Evolutionary conservation across 495 filamentous ascomycete species (phyloP), one percentile per base, ranked within the genome.

Genomic region (Annulohypoxylon nitens): DNA sequence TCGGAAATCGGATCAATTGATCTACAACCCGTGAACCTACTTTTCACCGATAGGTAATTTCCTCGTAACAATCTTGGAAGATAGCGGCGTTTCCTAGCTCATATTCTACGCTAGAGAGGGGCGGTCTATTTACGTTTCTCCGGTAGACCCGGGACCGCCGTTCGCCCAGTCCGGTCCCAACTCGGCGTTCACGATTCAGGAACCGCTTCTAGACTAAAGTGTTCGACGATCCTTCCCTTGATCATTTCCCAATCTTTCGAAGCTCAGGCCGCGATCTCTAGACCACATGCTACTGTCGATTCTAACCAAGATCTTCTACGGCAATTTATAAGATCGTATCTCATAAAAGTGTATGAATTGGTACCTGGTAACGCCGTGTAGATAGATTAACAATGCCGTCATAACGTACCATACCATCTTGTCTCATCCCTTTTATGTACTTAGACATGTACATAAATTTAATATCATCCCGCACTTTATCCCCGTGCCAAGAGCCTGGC

Each of bases 171-270:
- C 59, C 67, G 62, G 63, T 36, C 58, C 58, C 62, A 70, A 70
- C n/a, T 67, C 71, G 67, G 67, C 48, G 43, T 53, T 63, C 63
- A 66, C 50, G 71, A 74, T 67, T 74, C 71, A 74, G 67, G 58
- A 51, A 39, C 67, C 39, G 50, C 36, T 58, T 74, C 61, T 67
- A 70, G 55, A 62, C 60, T 37, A 54, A 25, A 53, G 30, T 20
- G 43, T 26, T 47, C 45, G 58, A 50, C 51, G 57, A 74, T 70
- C 65, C 41, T 47, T 34, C 23, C 45, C 36, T 30, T 57, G 18
- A 36, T n/a, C 55, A 36, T 62, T 18, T 26, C 9, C 0, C 16
- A 37, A 45, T 34, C 47, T 10, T 23, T 41, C 45, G 9, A 30
- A 62, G 34, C 53, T 45, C 43, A 50, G 36, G 45, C 33, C 43